Evolutionary conservation across 805 yeast genomes (phyloP), one percentile per base, ranked within the genome.

Genomic region (Yarrowia deformans): DNA sequence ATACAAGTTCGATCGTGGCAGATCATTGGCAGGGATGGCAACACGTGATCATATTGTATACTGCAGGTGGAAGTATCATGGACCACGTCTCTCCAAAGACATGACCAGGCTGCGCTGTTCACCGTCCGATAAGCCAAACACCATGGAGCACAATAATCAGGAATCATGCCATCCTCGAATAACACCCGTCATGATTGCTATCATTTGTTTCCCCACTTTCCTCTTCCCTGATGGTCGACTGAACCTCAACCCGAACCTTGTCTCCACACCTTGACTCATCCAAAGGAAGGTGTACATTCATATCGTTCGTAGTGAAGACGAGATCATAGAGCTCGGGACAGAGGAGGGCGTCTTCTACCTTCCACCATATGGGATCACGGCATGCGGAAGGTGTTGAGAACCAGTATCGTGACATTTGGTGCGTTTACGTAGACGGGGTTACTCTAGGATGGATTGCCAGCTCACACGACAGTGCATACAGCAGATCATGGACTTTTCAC

Each of bases 141-240:
- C 29, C 29, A 4, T 23, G 29, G 29, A 23, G 29, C 29, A 23
- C 29, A 23, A 23, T 23, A 2, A 23, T 23, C 29, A 23, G 4
- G 29, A 2, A 23, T 23, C 29, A 23, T 23, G 29, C 29, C n/a
- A n/a, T n/a, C n/a, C n/a, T n/a, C 50, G 9, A 19, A 46, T 3
- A 19, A 12, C 50, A 43, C 8, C 49, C 35, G 37, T 10, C 35
- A 34, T 12, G 56, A n/a, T 52, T 52, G 56, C 56, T 52, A 34
- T 35, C 14, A 19, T 49, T 32, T 39, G 23, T n/a, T 39, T 54
- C 60, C 60, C 60, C 60, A 16, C 60, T 54, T 16, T 3, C 32
- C 60, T 19, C 13, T 49, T 49, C n/a, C 42, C 29, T 42, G 3
- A 42, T 52, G n/a, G 3, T 4, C 5, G 7, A 19, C 14, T 18